Base-by-base conservation (phyloP, 2,329 filamentous ascomycete genomes). In the Beauveria scarabaeidicola region DNA sequence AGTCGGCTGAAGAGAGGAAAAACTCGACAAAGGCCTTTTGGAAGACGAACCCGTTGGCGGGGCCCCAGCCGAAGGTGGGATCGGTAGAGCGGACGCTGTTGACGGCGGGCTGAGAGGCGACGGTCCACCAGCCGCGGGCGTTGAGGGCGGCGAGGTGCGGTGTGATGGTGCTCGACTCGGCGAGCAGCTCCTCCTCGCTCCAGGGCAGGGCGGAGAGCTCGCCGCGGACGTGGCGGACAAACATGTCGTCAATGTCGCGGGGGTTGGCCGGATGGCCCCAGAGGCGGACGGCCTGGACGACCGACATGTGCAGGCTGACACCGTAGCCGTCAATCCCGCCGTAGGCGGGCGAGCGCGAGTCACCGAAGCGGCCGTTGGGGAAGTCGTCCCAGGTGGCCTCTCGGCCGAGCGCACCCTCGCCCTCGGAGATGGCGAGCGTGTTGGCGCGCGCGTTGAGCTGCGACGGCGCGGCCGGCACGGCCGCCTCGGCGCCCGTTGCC, bases 381-480 rank as follows among this genome's bases (percentile, higher is more conserved):
- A 91, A 99, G 69, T 99, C 94, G 68, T 99, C 94, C 94, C 94
- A 99, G 0, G 94, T 99, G 38, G 94, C 94, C 78, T 97, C 93
- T 53, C 94, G 83, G 11, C 93, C 94, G 7, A 97, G 79, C 3
- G 89, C 82, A 25, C 93, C 94, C 68, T 96, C 89, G 6, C 94
- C 93, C 75, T 97, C 93, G 0, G 92, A 96, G 61, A 97, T 97
- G 29, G 92, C 91, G 10, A 97, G 81, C 1, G 91, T 94, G 71
- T 92, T 93, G 60, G 88, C 87, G 56, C 92, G 84, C 21, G 84
- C 86, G 70, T 93, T 92, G 67, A 93, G 80, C 58, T 82, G 84
- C 65, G 86, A 86, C 3, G 83, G 82, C 1, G 86, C 86, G 3
- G 83, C 82, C 1, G 86, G 90, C n/a, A 92, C 76, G 19, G 87